A percentile compares a stretch with the other conserved stretches of the same genome.
These are phyloP conservation scores for Aspergillus funiculosus DNA, from an alignment of 495 filamentous ascomycete genomes.

Conservation along the genomic window DNA sequence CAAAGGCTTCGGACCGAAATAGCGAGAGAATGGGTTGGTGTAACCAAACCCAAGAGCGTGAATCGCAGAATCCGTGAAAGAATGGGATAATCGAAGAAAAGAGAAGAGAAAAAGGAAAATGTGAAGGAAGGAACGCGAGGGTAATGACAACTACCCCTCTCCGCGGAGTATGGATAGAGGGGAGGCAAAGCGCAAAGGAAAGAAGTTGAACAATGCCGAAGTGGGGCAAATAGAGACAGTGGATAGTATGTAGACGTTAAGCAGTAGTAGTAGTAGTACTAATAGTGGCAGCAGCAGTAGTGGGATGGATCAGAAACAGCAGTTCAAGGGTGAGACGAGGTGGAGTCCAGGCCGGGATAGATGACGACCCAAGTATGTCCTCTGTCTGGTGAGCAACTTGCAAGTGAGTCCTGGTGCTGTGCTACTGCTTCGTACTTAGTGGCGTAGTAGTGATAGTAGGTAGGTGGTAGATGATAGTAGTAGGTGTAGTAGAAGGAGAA, in stretches of 20 bases:
- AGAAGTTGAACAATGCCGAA: conserved; percentile 4
- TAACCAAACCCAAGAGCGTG: neutral
- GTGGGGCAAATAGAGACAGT: conserved; percentile 16
- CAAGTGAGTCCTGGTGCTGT: neutral
- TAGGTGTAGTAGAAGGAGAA: too few relatives aligned
- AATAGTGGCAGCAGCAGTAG: too few relatives aligned
- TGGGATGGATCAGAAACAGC: neutral
- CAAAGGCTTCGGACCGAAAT: neutral
- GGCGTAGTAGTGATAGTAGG: too few relatives aligned
- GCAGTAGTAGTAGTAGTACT: conserved; percentile 5
- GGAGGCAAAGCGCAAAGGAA: conserved; percentile 7
- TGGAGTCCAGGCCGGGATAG: conserved; percentile 3
- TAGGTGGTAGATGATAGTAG: too few relatives aligned
- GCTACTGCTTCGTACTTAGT: too few relatives aligned
- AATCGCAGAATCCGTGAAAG: conserved; percentile 9
- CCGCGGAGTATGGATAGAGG: conserved; percentile 1
- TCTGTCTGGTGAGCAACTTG: too few relatives aligned
- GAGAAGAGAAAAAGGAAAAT: conserved; percentile 3
- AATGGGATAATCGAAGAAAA: neutral
- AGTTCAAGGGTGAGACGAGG: neutral
- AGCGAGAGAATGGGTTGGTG: neutral
- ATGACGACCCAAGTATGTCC: conserved; percentile 1
- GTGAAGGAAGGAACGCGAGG: conserved; percentile 6
- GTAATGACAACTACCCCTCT: conserved; percentile 13
- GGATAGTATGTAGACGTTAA: conserved; percentile 5